Base-by-base conservation (phyloP, 2,329 filamentous ascomycete species). In the Ascochyta lentis region DNA sequence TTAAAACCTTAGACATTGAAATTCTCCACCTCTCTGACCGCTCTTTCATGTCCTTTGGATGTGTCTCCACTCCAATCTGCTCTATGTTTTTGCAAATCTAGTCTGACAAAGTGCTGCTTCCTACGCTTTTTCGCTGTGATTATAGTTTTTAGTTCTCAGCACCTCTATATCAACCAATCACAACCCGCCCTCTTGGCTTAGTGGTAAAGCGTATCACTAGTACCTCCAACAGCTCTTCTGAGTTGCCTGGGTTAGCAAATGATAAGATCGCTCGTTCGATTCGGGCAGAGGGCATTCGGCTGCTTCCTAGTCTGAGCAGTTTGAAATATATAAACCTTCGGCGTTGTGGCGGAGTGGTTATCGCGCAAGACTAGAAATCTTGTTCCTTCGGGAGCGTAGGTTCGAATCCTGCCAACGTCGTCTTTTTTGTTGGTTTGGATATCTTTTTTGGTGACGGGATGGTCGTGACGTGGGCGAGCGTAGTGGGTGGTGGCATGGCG, bases 281-380 rank as follows among this genome's bases (percentile, higher is more conserved):
- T 54, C 51, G 48, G 51, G 51, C 51, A 54, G 51, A 48, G 43
- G 51, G 51, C 51, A 52, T 26, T 54, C 37, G 19, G 35, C 39
- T 39, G 40, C 12, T 31, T 41, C 40, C 45, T 55, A 45, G 53
- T 56, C 42, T 43, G 46, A 19, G n/a, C 40, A 39, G 44, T 15
- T 39, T 23, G 37, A 33, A 33, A 27, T 6, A 15, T 26, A 3
- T 29, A 41, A 49, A 45, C 45, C 7, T 44, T 19, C 13, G 69
- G 71, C 71, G 68, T 70, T 61, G 67, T 74, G 71, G 71, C 70
- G 68, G 70, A 74, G 71, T 74, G 71, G 71, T 74, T 74, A 73
- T 74, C 69, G 72, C 72, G 70, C 65, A 74, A 71, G 70, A 71
- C 71, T 74, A 72, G 71, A 72, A 73, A 72, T 71, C 70, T 71